phyloP scores from a whole-genome alignment of 1,139 yeast genomes.

The Lodderomyces beijingensis region DNA sequence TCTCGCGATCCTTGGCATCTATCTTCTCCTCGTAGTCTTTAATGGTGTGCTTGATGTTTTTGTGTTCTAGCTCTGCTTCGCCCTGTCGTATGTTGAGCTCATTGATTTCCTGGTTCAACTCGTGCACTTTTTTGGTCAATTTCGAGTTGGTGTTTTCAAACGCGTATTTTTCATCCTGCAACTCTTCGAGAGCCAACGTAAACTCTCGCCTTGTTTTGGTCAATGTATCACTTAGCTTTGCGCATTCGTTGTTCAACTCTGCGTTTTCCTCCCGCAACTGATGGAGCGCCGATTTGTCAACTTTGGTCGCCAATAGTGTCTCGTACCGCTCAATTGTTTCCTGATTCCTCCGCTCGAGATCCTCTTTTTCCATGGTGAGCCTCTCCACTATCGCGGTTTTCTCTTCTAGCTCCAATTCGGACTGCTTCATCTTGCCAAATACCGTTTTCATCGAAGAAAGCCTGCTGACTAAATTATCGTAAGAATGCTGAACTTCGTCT shows the following conservation, averaged over 20 bases:
- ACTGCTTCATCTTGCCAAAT: conserved; percentile 69
- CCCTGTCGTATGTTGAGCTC: conserved; percentile 45
- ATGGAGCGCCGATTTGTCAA: neutral
- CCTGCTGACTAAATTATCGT: conserved; percentile 69
- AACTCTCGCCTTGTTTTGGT: conserved; percentile 42
- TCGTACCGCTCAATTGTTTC: conserved; percentile 14
- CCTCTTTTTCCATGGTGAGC: conserved; percentile 28
- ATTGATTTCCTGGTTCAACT: conserved; percentile 37
- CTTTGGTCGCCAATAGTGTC: neutral
- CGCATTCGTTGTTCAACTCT: conserved; percentile 64
- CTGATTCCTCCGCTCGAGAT: conserved; percentile 24
- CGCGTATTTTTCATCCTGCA: conserved; percentile 45
- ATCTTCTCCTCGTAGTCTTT: conserved; percentile 44
- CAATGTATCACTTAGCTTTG: conserved; percentile 51
- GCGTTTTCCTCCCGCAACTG: conserved; percentile 38
- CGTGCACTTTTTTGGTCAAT: conserved; percentile 33
- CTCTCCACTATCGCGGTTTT: conserved; percentile 39
- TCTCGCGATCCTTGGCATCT: conserved; percentile 16
- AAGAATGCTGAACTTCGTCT: conserved; percentile 64
- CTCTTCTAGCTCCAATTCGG: conserved; percentile 66
- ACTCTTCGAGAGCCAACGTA: conserved; percentile 36
- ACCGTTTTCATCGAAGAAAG: conserved; percentile 77
- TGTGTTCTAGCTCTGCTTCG: conserved; percentile 45
- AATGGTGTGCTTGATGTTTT: conserved; percentile 36
- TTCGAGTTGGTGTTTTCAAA: conserved; percentile 36